phyloP scores from a whole-genome alignment of 352 stramenopile species.

The Elongisporangium anandrum region DNA sequence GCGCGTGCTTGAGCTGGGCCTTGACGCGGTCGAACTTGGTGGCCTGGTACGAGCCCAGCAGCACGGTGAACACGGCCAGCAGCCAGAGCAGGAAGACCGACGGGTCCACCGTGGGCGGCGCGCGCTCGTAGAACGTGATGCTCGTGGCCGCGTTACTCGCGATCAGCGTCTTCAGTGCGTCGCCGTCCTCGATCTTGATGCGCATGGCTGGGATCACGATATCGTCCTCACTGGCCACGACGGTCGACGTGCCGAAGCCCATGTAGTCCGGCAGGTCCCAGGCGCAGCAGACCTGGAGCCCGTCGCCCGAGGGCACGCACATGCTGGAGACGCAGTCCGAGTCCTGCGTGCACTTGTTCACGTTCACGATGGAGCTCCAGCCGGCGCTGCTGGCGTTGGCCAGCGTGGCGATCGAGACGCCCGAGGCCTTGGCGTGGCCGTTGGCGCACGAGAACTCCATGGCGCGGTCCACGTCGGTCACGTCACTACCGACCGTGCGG shows the following conservation, averaged over 20 bases:
- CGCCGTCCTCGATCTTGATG: conserved; percentile 54
- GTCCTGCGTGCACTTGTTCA: conserved; percentile 33
- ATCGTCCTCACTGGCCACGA: conserved; percentile 27
- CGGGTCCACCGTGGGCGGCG: conserved; percentile 50
- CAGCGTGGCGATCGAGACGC: conserved; percentile 20
- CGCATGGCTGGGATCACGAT: conserved; percentile 71
- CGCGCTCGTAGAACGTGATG: conserved; percentile 64
- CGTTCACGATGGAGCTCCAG: conserved; percentile 36
- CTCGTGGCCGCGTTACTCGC: conserved; percentile 1
- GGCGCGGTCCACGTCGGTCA: conserved; percentile 23
- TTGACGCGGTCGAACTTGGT: conserved; percentile 61
- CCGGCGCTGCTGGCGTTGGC: conserved; percentile 14
- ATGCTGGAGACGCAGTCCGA: conserved; percentile 44
- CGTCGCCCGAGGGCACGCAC: conserved; percentile 55
- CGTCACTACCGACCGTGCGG: conserved; percentile 25
- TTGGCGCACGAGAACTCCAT: conserved; percentile 64
- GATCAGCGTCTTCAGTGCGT: conserved; percentile 42
- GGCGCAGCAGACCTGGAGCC: conserved; percentile 65
- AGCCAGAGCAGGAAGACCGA: conserved; percentile 74
- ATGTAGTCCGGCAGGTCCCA: conserved; percentile 79
- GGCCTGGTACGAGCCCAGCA: conserved; percentile 70
- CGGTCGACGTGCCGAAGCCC: conserved; percentile 36
- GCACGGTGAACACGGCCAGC: conserved; percentile 66
- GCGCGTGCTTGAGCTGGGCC: conserved; percentile 44
- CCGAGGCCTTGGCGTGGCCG: conserved; percentile 25